phyloP scores from a whole-genome alignment of 1,284 basidiomycete genomes.

The Xerocomus subilludens region DNA sequence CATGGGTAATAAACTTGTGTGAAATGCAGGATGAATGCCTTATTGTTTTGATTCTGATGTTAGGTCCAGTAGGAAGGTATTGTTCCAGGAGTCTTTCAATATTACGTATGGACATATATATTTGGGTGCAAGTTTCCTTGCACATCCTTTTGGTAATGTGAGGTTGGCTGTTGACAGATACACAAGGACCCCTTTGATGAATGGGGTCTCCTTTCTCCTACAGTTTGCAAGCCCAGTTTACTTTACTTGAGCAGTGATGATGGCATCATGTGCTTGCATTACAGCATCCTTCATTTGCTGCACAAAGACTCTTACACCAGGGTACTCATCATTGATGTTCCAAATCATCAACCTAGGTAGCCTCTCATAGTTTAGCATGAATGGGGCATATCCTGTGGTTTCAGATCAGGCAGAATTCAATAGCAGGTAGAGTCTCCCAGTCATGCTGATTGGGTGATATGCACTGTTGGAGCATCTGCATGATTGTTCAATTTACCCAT shows the following conservation, averaged over 20 bases:
- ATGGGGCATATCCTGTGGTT: constrained; percentile 53
- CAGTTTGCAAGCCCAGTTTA: constrained; percentile 48
- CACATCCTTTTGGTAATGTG: constrained; percentile 40
- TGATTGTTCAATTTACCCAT: neutral
- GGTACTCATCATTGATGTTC: constrained; percentile 45
- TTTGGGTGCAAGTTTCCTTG: constrained; percentile 53
- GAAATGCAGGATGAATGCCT: constrained; percentile 52
- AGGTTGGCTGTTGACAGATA: constrained; percentile 55
- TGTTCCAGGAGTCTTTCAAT: constrained; percentile 43
- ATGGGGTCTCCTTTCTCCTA: constrained; percentile 34
- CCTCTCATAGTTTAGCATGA: constrained; percentile 54
- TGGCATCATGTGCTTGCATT: constrained; percentile 48
- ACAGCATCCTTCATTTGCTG: constrained; percentile 44
- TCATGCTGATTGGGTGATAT: constrained; percentile 26
- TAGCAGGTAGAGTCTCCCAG: neutral
- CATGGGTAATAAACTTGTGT: constrained; percentile 47
- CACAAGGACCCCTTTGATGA: constrained; percentile 44
- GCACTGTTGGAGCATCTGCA: constrained; percentile 1
- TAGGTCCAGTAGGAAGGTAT: constrained; percentile 43
- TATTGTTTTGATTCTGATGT: constrained; percentile 37
- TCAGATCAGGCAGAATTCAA: constrained; percentile 24
- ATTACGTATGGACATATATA: constrained; percentile 53
- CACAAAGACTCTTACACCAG: constrained; percentile 45
- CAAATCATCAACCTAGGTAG: constrained; percentile 37
- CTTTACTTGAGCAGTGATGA: constrained; percentile 47